phyloP scores from a whole-genome alignment of 345 rosid species.

The Euclidium syriacum region DNA sequence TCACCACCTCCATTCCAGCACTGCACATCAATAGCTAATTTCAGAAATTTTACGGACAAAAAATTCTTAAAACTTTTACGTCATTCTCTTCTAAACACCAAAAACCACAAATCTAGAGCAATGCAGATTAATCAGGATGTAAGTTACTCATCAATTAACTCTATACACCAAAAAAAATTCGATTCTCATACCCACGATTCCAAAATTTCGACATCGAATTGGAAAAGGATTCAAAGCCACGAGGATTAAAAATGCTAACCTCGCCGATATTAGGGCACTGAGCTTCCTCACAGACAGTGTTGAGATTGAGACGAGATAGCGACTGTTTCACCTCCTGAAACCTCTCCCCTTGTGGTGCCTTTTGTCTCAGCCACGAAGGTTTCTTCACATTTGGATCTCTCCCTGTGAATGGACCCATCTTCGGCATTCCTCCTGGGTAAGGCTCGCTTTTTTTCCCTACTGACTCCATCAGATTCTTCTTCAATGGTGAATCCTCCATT shows the following conservation, averaged over 20 bases:
- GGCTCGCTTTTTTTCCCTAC: constrained; percentile 33
- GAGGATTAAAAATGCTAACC: constrained; percentile 31
- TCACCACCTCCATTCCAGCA: constrained; percentile 99
- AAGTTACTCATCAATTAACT: neutral
- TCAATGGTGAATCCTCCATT: constrained; percentile 14
- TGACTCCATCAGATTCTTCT: constrained; percentile 31
- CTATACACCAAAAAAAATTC: neutral
- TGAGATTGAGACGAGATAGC: constrained; percentile 68
- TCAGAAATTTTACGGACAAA: neutral
- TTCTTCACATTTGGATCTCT: constrained; percentile 84
- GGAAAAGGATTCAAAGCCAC: neutral
- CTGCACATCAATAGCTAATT: constrained; percentile 24
- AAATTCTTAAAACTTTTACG: neutral
- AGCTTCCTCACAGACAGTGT: constrained; percentile 95
- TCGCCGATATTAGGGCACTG: constrained; percentile 98
- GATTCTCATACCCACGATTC: neutral
- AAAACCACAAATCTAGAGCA: neutral
- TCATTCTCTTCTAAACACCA: neutral
- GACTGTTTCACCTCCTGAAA: constrained; percentile 74
- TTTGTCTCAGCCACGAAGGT: constrained; percentile 88
- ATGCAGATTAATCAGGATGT: neutral
- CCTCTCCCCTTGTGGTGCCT: constrained; percentile 80
- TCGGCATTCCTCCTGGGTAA: constrained; percentile 48
- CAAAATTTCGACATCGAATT: neutral
- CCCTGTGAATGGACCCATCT: constrained; percentile 66